Evolutionary conservation across 192 early-diverging fungal species (phyloP).

Genomic region (Coemansia sp.): DNA sequence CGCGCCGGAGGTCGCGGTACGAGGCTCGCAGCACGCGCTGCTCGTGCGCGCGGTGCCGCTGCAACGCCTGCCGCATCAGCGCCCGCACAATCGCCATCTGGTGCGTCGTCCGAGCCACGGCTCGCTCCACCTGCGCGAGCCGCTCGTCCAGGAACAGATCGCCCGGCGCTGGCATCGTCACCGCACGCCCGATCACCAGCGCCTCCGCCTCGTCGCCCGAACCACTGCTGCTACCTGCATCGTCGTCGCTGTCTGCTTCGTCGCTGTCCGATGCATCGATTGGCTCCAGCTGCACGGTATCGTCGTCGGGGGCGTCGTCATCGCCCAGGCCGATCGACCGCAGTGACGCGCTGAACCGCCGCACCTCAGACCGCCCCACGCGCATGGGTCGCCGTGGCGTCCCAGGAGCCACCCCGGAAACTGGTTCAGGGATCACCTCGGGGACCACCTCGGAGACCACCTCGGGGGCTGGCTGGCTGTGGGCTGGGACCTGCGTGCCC

Average conservation of each 20-base stretch:
- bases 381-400: slow-evolving; percentile 10
- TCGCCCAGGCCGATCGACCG: slow-evolving; percentile 37
- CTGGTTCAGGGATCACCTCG: not conserved
- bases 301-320: not conserved
- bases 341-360: slow-evolving; percentile 49
- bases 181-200: slow-evolving; percentile 48
- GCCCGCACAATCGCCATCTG: slow-evolving; percentile 69
- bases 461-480: not conserved
- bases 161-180: slow-evolving; percentile 65
- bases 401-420: not conserved
- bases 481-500: not conserved
- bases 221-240: not conserved
- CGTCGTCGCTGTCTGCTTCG: slow-evolving; percentile 3
- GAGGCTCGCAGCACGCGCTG: slow-evolving; percentile 65
- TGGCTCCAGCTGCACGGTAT: not conserved
- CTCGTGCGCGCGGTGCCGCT: slow-evolving; percentile 56
- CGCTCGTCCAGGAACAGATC: slow-evolving; percentile 65
- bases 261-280: not conserved
- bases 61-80: slow-evolving; percentile 62
- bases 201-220: slow-evolving; percentile 35
- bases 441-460: too few relatives aligned
- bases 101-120: slow-evolving; percentile 58
- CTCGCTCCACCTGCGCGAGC: slow-evolving; percentile 53
- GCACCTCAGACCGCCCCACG: slow-evolving; percentile 40
- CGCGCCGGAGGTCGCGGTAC: slow-evolving; percentile 56